These are phyloP conservation scores for Pneumocystis murina DNA, from an alignment of 1,139 yeast genomes.

Conservation along the genomic window DNA sequence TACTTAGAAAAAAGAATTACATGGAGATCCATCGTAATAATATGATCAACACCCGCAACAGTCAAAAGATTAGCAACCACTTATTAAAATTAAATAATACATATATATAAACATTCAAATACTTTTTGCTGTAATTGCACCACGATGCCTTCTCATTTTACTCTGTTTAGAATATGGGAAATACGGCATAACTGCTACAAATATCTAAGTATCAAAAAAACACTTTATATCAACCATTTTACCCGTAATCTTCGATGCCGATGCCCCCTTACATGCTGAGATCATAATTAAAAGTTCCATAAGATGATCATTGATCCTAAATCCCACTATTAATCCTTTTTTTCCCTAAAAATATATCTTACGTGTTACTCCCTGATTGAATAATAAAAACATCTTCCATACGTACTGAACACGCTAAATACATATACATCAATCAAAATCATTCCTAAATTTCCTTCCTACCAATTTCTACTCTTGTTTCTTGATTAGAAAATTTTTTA, in stretches of 20 bases:
- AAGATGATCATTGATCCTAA: slow-evolving; percentile 79
- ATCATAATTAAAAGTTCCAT: slow-evolving; percentile 91
- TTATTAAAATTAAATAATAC: not conserved
- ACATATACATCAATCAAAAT: not conserved
- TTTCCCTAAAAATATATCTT: slow-evolving; percentile 24
- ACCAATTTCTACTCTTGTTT: slow-evolving; percentile 90
- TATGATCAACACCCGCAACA: slow-evolving; percentile 99
- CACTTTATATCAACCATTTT: not conserved
- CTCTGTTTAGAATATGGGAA: slow-evolving; percentile 95
- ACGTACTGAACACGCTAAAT: slow-evolving; percentile 35
- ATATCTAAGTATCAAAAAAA: not conserved
- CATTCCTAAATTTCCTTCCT: slow-evolving; percentile 32
- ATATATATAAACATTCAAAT: not conserved
- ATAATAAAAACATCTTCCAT: slow-evolving; percentile 94
- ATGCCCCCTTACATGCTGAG: slow-evolving; percentile 92
- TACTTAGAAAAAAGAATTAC: slow-evolving; percentile 2
- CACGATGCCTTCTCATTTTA: slow-evolving; percentile 96
- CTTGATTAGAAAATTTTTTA: slow-evolving; percentile 89
- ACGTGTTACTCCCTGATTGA: slow-evolving; percentile 48
- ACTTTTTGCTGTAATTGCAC: slow-evolving; percentile 90
- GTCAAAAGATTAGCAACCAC: slow-evolving; percentile 90
- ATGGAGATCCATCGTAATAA: slow-evolving; percentile 93
- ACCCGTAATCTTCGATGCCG: slow-evolving; percentile 78
- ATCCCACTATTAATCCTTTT: slow-evolving; percentile 17
- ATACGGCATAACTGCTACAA: slow-evolving; percentile 75